Evolutionary conservation across 2,329 filamentous ascomycete species (phyloP).

Genomic region (Truncatella angustata): DNA sequence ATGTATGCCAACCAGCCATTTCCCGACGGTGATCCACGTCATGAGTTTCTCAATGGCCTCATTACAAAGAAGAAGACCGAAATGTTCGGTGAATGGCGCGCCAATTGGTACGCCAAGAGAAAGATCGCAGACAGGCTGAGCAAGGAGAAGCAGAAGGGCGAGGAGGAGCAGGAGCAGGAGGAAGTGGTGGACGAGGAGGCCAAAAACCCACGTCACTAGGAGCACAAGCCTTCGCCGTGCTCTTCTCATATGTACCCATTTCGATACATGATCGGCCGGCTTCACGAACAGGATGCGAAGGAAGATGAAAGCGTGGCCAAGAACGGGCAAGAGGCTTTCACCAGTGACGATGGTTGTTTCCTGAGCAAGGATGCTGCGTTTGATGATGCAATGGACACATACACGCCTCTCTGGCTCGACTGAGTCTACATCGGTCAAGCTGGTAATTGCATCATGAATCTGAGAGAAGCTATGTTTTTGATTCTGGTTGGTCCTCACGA

Average conservation of each 20-base stretch:
- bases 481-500: neutral
- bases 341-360: no score
- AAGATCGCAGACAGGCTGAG: neutral
- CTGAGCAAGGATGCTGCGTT: neutral
- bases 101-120: slow-evolving; percentile 3
- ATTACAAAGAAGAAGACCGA: neutral
- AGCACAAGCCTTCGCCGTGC: no score
- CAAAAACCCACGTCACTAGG: neutral
- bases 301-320: no score
- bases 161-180: neutral
- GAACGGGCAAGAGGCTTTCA: no score
- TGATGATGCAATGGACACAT: neutral
- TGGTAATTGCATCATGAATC: neutral
- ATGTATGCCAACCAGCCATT: neutral
- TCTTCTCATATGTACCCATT: neutral
- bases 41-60: slow-evolving; percentile 3
- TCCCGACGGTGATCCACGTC: neutral
- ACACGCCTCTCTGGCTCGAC: neutral
- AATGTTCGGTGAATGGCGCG: slow-evolving; percentile 2
- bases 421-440: neutral
- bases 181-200: neutral
- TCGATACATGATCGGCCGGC: neutral
- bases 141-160: neutral
- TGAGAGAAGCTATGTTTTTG: neutral
- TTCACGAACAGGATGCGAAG: neutral